These are phyloP conservation scores for Sporothrix variecibatus DNA, from an alignment of 2,329 filamentous ascomycete genomes.

Conservation along the genomic window DNA sequence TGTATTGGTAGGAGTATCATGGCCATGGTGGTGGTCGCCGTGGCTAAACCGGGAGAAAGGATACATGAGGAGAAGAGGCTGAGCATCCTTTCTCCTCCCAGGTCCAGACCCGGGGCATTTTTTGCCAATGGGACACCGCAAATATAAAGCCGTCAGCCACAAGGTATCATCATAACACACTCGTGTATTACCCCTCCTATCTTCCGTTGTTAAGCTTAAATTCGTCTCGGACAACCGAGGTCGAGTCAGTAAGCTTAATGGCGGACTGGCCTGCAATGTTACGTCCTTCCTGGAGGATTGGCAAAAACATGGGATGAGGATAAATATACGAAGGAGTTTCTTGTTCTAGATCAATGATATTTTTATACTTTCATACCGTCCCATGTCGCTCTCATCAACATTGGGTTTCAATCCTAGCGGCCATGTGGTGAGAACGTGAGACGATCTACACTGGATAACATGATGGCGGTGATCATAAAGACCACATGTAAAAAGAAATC, in stretches of 20 bases:
- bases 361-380: too few species aligned
- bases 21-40: neutral
- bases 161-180: neutral
- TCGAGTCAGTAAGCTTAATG: neutral
- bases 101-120: neutral
- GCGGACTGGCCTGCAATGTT: neutral
- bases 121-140: neutral
- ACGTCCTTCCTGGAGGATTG: neutral
- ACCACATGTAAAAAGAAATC: neutral
- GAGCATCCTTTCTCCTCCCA: neutral
- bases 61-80: neutral
- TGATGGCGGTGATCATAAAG: neutral
- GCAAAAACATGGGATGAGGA: neutral
- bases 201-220: slow-evolving; percentile 7
- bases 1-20: neutral
- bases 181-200: neutral
- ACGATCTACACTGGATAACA: neutral
- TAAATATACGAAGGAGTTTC: neutral
- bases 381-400: neutral
- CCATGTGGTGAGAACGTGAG: neutral
- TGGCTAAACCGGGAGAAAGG: neutral
- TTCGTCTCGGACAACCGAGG: neutral
- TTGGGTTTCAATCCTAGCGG: neutral
- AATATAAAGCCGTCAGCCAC: neutral
- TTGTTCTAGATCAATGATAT: neutral